Evolutionary conservation across 345 rosid species (phyloP), one percentile per base, ranked within the genome.

Genomic region (Salix dunnii): DNA sequence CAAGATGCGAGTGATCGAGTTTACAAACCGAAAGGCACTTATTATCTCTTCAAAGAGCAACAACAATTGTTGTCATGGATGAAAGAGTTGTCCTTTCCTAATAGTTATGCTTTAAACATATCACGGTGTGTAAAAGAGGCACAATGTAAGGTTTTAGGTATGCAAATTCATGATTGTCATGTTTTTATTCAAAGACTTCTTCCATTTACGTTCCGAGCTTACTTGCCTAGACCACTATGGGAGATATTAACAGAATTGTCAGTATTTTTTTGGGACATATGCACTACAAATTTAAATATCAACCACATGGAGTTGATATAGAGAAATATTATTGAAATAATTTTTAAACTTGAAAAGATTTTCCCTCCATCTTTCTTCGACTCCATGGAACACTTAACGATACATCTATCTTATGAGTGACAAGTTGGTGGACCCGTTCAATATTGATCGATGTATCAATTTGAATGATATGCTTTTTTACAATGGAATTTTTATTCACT

Each of bases 391-490:
- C 75, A 62, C 28, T 14, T 74, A 5, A 21, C 68, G 1, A n/a
- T 35, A 10, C 69, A 74, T 74, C 3, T 38, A 5, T 58, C 69
- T 9, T 38, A 61, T 28, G 20, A 69, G 8, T 31, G 40, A 21
- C 5, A 35, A 35, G 36, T 35, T 1, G 6, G 36, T 4, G 36
- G 6, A 35, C 36, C 36, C 6, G n/a, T 74, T 1, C 76, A 38
- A 36, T 74, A 74, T 61, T 58, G 69, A 35, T 74, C 38, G 76
- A 74, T 74, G 76, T 61, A 74, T n/a, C 69, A 69, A 20, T 36
- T 74, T 74, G 76, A 74, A 28, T 12, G 58, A 60, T 74, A n/a
- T 51, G 38, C 30, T 5, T 35, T 35, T 6, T 3, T 6, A 8
- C 18, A 2, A 72, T 33, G 18, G 9, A 51, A 49, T 20, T 28